Base-by-base conservation (phyloP, 2,329 filamentous ascomycete species). In the Paradendryphiella salina region DNA sequence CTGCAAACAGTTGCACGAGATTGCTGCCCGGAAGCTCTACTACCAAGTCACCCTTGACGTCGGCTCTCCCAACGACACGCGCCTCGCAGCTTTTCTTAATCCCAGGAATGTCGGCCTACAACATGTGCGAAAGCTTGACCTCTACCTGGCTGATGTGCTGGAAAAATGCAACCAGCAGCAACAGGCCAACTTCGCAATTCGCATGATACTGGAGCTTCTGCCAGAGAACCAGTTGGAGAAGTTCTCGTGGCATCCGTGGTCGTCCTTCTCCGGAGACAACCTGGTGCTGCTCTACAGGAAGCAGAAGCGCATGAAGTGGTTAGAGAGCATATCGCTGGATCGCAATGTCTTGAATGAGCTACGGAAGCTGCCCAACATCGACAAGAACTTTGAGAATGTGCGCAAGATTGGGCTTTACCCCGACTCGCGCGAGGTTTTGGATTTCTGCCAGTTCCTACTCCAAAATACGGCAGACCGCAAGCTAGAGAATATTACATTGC, bases 241-340 rank as follows among this genome's bases (percentile, higher is more conserved):
- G 53, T 79, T 80, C 66, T 77, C 74, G 53, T 80, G 78, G 78
- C 76, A 77, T 62, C 77, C 77, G 13, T 80, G 77, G 77, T 71
- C 72, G 38, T 69, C 74, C 1, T 79, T 80, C 54, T 75, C 74
- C 4, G 70, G 73, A 14, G 78, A 79, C 33, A 80, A 79, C 46
- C 62, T 79, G 52, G 51, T 78, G 14, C 57, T 80, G 33, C 70
- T 80, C 8, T 78, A 78, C 61, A 73, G 72, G 56, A 78, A 76
- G 56, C 78, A 80, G 70, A 76, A 73, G 59, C 69, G 71, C 43
- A 73, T 80, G 72, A 76, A 75, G 52, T 78, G 75, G 74, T 65
- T 80, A 14, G 77, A 80, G 54, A 76, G 73, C 42, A 77, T 79
- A 55, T 70, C 75, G 17, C 64, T 79, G 10, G 77, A 79, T 52